Evolutionary conservation across 2,329 filamentous ascomycete species (phyloP).

Genomic region (Remersonia thermophila): DNA sequence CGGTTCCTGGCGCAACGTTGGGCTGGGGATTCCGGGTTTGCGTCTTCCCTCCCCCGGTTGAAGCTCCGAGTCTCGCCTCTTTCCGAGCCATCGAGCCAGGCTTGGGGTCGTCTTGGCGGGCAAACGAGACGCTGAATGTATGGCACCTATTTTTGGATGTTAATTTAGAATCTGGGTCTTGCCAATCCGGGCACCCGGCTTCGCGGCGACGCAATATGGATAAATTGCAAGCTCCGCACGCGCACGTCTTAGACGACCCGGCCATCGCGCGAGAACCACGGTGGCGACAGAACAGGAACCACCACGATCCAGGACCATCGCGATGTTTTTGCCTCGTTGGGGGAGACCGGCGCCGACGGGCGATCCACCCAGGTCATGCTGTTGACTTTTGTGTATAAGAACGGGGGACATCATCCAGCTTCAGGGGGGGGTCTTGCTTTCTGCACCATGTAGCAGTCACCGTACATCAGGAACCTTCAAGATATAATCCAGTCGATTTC

Average conservation of each 20-base stretch:
- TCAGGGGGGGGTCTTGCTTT: no score
- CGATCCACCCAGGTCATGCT: no score
- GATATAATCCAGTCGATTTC: no score
- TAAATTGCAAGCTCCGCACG: conserved; percentile 18
- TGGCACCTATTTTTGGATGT: conserved; percentile 16
- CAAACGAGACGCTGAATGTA: background rate
- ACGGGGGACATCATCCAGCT: no score
- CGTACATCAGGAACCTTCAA: no score
- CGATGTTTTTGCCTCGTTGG: background rate
- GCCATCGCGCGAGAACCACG: conserved; percentile 4
- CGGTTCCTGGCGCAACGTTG: background rate
- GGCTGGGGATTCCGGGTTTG: conserved; percentile 2
- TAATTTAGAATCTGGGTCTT: conserved; percentile 12
- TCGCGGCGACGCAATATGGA: conserved; percentile 17
- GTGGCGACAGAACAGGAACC: conserved; percentile 9
- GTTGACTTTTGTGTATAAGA: no score
- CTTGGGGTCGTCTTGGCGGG: conserved; percentile 2
- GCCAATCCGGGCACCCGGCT: conserved; percentile 18
- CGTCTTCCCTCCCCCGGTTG: conserved; percentile 4
- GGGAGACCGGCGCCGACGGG: no score
- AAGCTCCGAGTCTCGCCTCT: conserved; percentile 7
- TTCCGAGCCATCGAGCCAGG: conserved; percentile 1
- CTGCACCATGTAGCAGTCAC: no score
- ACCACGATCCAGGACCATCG: background rate
- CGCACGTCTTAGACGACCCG: conserved; percentile 9